Conservation (phyloP, 2,329 filamentous ascomycete species). For the Beauveria medogensis region DNA sequence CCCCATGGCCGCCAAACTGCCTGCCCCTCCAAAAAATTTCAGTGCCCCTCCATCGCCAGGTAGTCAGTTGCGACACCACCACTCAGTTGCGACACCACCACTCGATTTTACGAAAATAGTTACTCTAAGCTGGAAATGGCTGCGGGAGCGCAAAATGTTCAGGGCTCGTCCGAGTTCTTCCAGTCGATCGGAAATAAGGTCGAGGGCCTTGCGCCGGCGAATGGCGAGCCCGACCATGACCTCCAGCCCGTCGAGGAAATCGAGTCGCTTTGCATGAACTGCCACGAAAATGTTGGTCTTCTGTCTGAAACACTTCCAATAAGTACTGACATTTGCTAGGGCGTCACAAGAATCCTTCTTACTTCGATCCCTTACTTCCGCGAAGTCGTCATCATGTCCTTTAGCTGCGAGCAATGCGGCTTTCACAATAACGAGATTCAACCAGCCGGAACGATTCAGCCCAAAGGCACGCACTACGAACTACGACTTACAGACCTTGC, state of each 20-base stretch:
- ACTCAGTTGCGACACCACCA: conserved; percentile 11
- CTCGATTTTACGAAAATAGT: not conserved
- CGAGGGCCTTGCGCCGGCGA: conserved; percentile 38
- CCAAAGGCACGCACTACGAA: conserved; percentile 76
- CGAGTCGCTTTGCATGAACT: conserved; percentile 82
- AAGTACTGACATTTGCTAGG: conserved; percentile 40
- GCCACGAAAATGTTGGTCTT: conserved; percentile 60
- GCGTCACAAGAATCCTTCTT: conserved; percentile 76
- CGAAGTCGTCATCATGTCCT: conserved; percentile 96
- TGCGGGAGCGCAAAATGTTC: conserved; percentile 28
- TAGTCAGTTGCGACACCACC: not conserved
- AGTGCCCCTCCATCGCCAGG: conserved; percentile 9
- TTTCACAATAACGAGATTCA: conserved; percentile 92
- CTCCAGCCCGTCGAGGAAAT: conserved; percentile 56
- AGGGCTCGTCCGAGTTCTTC: conserved; percentile 46
- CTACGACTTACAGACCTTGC: conserved; percentile 63
- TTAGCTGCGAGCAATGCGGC: conserved; percentile 81
- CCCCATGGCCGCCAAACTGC: conserved; percentile 10
- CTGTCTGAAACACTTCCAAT: not conserved
- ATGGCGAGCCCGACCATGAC: conserved; percentile 29
- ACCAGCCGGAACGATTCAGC: conserved; percentile 83
- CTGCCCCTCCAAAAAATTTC: conserved; percentile 20
- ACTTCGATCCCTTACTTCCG: conserved; percentile 95
- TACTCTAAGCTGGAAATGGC: conserved; percentile 31
- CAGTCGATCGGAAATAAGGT: conserved; percentile 55